Evolutionary conservation across 179 eudicot genomes (phyloP), one percentile per base, ranked within the genome.

Genomic region (Silene vulgaris): DNA sequence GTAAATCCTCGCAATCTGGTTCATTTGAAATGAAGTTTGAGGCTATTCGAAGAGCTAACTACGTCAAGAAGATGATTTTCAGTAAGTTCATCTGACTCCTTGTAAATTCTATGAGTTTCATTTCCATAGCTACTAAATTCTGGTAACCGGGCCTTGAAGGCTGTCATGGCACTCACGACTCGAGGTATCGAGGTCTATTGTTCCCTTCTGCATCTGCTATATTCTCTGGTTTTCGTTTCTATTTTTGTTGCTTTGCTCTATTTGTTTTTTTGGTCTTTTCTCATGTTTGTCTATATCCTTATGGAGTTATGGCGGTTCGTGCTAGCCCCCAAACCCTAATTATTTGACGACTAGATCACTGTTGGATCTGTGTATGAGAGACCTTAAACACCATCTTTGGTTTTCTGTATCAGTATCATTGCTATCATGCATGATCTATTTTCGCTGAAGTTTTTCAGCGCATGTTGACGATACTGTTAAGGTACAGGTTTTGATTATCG

Each of bases 1-100:
- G 83, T 74, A 90, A 78, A 71, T 72, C 64, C 68, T 69, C 80
- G 76, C 85, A 82, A 76, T 84, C 87, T 16, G 81, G 81, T 74
- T 84, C 97, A 54, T 96, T 96, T 80, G 92, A 93, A 92, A 84
- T 78, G 75, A 92, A 90, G 74, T 97, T 93, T 77, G 97, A 93
- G 87, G 97, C 95, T 67, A 85, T 95, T 78, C 90, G 97, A 71
- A 86, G 97, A 82, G 99, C 97, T 65, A 89, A 88, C 83, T 86
- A 88, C 77, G 85, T 96, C 69, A 91, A 89, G 86, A 88, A 96
- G 65, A 80, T 96, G 83, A 82, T 96, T 63, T 87, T 86, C 80
- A 77, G 99, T 96, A 83, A 87, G 97, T 84, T 69, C 28, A 74
- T 23, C 14, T 50, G 56, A 68, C 50, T 48, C 37, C 26, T 29